phyloP scores from a whole-genome alignment of 345 rosid genomes.

The Sonneratia caseolaris region DNA sequence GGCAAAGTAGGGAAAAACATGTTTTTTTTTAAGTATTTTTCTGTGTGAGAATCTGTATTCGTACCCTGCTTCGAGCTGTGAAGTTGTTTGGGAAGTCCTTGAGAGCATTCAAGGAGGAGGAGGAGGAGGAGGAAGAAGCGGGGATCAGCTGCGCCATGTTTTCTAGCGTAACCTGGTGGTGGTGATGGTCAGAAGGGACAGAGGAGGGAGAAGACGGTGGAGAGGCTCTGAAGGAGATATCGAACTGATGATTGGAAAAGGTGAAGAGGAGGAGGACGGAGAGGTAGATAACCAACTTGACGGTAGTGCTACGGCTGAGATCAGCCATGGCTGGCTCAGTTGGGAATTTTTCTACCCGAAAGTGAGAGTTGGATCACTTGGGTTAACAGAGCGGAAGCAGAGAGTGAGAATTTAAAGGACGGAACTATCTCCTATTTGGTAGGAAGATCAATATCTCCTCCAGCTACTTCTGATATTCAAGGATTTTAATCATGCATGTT shows the following conservation, averaged over 20 bases:
- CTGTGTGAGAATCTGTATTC: neutral
- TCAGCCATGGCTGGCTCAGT: constrained; percentile 6
- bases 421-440: no score
- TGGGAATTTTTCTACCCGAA: neutral
- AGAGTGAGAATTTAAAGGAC: no score
- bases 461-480: no score
- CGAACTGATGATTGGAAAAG: neutral
- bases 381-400: no score
- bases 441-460: no score
- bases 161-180: neutral
- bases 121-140: neutral
- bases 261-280: neutral
- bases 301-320: neutral
- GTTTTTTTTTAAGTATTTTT: no score
- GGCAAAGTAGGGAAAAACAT: neutral
- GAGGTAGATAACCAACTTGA: neutral
- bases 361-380: no score
- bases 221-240: neutral
- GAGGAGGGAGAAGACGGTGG: no score
- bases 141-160: neutral
- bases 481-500: no score
- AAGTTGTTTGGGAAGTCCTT: neutral
- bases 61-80: neutral
- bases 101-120: neutral
- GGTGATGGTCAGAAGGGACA: neutral